These are phyloP conservation scores for Metschnikowia colocasiae DNA, from an alignment of 805 yeast genomes.

Conservation along the genomic window DNA sequence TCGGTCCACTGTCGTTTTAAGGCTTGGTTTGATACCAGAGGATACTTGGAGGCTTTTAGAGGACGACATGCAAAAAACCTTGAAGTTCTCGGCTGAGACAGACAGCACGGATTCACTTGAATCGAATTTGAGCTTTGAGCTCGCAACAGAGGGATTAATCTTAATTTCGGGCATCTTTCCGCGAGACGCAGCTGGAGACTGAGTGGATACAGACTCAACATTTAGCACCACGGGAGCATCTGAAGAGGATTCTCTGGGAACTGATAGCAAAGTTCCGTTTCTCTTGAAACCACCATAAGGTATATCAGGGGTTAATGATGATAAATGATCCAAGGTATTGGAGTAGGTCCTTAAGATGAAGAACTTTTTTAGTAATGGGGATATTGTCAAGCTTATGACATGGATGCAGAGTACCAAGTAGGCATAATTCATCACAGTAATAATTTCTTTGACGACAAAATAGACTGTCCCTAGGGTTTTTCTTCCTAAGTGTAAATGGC, in stretches of 20 bases:
- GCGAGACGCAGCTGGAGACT: background rate
- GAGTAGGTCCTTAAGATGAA: conserved; percentile 20
- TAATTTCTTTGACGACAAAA: conserved; percentile 12
- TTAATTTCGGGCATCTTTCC: conserved; percentile 7
- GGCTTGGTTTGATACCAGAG: conserved; percentile 13
- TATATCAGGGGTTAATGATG: conserved; percentile 21
- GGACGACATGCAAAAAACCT: conserved; percentile 26
- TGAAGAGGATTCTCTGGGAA: conserved; percentile 10
- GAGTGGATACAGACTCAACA: conserved; percentile 11
- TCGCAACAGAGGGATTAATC: conserved; percentile 5
- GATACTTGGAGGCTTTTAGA: conserved; percentile 19
- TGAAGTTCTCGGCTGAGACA: conserved; percentile 25
- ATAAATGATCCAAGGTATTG: conserved; percentile 21
- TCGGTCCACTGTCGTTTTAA: conserved; percentile 19
- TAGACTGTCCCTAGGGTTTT: conserved; percentile 6
- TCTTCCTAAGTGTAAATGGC: conserved; percentile 8
- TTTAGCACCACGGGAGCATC: conserved; percentile 16
- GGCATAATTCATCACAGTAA: conserved; percentile 17
- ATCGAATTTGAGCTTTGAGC: background rate
- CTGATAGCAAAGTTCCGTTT: conserved; percentile 8
- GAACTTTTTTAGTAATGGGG: conserved; percentile 17
- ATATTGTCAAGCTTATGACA: conserved; percentile 22
- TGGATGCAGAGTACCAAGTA: conserved; percentile 26
- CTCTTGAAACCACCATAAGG: conserved; percentile 17
- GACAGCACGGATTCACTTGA: conserved; percentile 8